Evolutionary conservation across 192 early-diverging fungal species (phyloP), one percentile per base, ranked within the genome.

Genomic region (Coemansia sp.): DNA sequence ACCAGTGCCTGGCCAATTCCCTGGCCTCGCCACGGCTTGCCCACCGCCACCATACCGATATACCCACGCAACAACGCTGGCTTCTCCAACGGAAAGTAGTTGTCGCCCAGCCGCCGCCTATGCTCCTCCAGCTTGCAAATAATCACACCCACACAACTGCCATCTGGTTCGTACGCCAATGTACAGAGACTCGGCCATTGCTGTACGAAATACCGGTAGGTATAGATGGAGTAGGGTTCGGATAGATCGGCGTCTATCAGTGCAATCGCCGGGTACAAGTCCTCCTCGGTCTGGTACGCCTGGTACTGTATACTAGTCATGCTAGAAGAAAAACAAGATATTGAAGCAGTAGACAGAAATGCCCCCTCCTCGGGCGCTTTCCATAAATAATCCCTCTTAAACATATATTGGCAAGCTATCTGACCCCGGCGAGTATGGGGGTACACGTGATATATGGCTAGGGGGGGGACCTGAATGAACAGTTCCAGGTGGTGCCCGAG

Each of bases 201-300:
- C 43, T 90, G 85, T 4, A 98, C 78, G 55, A 98, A 98, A 57
- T 90, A 98, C 25, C 95, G 85, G 67, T 96, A 98, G 1, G 95
- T 96, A 61, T 93, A 98, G 33, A 98, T 84, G 7, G 93, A 88
- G 59, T 98, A 98, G 2, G 95, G 92, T 51, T 98, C 95, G 3
- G 93, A 94, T 10, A 98, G 80, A 54, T 95, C 93, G n/a, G 83
- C 82, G 44, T 94, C 91, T 26, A 98, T 92, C 32, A 98, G 76
- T 8, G 54, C 52, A 39, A 85, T 85, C 10, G 94, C 91, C 2
- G 73, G 67, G 12, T 79, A 67, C 12, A 98, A 76, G 48, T 98
- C 87, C 11, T 64, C 49, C 50, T 98, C 95, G 1, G 65, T 78
- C 34, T 77, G 53, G 63, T 91, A 95, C 20, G n/a, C 31, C 11